A percentile compares a stretch with the other conserved stretches of the same genome.
Conservation (phyloP, 176 grass and related monocot genomes). For the Avena sativa region DNA sequence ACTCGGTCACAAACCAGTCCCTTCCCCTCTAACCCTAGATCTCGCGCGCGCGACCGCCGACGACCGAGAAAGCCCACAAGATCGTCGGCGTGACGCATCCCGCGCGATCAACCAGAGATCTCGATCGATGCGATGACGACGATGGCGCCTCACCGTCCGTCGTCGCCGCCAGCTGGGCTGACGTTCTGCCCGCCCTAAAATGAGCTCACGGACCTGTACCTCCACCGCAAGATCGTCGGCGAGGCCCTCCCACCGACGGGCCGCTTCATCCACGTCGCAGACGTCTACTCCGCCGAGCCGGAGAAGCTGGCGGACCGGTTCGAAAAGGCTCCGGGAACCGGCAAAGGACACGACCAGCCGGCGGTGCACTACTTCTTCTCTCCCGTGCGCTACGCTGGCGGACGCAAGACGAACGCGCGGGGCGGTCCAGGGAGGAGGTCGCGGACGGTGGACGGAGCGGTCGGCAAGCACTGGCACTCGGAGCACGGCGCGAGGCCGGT, state of each 20-base stretch:
- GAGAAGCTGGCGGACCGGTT: neutral
- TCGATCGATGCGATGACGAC: neutral
- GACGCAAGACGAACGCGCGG: neutral
- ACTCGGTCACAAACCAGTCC: no score
- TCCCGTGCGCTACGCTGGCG: neutral
- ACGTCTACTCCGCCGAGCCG: conserved; percentile 4
- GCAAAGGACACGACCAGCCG: neutral
- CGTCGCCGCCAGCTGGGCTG: neutral
- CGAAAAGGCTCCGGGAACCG: neutral
- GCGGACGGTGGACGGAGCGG: neutral
- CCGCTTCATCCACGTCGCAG: neutral
- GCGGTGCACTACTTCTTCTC: neutral
- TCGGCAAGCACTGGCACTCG: conserved; percentile 6
- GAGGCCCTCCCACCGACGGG: neutral
- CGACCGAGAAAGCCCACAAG: no score
- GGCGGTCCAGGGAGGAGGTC: neutral
- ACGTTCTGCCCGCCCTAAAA: neutral
- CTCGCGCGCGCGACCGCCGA: no score
- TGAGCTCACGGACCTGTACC: neutral
- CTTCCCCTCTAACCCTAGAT: no score
- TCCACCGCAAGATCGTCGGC: neutral
- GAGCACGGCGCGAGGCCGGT: neutral
- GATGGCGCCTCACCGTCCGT: neutral
- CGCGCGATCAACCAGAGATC: no score
- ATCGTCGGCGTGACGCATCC: no score